Evolutionary conservation across 2,329 filamentous ascomycete genomes (phyloP).

Genomic region (Elsinoe fawcettii): DNA sequence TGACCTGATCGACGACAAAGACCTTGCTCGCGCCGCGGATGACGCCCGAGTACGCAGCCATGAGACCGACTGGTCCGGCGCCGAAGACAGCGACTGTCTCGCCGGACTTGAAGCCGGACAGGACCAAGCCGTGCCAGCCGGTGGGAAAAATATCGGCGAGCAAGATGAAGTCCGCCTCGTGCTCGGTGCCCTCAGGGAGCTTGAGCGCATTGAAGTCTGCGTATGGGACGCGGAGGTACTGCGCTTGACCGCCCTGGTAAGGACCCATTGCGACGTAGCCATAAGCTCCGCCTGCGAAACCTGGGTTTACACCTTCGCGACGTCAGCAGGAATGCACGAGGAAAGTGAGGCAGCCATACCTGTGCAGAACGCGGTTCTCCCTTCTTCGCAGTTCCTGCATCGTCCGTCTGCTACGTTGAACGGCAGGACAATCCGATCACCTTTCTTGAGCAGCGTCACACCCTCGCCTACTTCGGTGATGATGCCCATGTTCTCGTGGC

Average conservation of each 20-base stretch:
- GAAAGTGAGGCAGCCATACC: conserved; percentile 29
- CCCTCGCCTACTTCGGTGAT: conserved; percentile 49
- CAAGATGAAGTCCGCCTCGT: conserved; percentile 53
- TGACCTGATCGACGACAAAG: conserved; percentile 56
- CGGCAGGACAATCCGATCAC: conserved; percentile 57
- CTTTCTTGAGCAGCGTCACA: conserved; percentile 54
- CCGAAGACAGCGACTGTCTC: conserved; percentile 60
- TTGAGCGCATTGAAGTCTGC: conserved; percentile 60
- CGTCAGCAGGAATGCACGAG: background rate
- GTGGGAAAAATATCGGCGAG: conserved; percentile 45
- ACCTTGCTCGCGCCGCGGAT: conserved; percentile 55
- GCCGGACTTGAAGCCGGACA: conserved; percentile 53
- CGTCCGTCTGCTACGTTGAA: conserved; percentile 59
- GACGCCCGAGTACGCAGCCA: conserved; percentile 57
- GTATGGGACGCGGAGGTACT: conserved; percentile 57
- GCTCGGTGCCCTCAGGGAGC: conserved; percentile 52
- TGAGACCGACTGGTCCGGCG: conserved; percentile 56
- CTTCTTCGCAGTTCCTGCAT: conserved; percentile 58
- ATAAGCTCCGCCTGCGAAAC: conserved; percentile 53
- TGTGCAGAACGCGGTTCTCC: conserved; percentile 58
- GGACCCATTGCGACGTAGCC: conserved; percentile 48
- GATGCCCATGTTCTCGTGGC: conserved; percentile 56
- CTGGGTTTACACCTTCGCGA: conserved; percentile 42
- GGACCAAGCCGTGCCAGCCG: conserved; percentile 51
- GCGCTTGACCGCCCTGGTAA: conserved; percentile 51